These are phyloP conservation scores for Debaryomycetaceae sp. DNA, from an alignment of 1,139 yeast genomes.

Conservation along the genomic window DNA sequence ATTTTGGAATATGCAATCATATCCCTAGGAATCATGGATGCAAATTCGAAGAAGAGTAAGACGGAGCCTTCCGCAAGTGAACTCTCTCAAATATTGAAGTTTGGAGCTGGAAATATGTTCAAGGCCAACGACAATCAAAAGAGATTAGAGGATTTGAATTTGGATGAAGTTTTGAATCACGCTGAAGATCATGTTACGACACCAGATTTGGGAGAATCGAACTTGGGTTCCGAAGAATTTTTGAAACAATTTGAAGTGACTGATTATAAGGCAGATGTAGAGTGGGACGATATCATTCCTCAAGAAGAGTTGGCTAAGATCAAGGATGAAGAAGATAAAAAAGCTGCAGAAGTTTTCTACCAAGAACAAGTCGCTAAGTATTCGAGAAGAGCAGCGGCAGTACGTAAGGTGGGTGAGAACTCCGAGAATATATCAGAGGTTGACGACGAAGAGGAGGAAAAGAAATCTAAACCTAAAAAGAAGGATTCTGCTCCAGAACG, in stretches of 20 bases:
- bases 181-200: constrained; percentile 98
- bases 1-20: constrained; percentile 96
- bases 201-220: constrained; percentile 94
- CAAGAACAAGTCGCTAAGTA: constrained; percentile 89
- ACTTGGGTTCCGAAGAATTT: constrained; percentile 97
- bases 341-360: constrained; percentile 80
- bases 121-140: constrained; percentile 88
- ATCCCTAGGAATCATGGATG: constrained; percentile 90
- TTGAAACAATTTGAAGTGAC: constrained; percentile 97
- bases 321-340: constrained; percentile 86
- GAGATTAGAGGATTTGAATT: constrained; percentile 89
- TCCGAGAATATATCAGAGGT: constrained; percentile 41
- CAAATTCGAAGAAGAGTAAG: constrained; percentile 41
- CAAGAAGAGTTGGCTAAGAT: constrained; percentile 85
- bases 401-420: constrained; percentile 49
- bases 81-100: constrained; percentile 86
- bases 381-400: constrained; percentile 76
- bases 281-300: constrained; percentile 99
- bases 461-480: constrained; percentile 24
- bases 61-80: constrained; percentile 81
- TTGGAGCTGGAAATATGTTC: constrained; percentile 99
- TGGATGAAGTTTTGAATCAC: constrained; percentile 93
- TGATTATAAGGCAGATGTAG: constrained; percentile 96
- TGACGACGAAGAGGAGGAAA: constrained; percentile 28
- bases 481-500: constrained; percentile 48